Evolutionary conservation across 164 flowering plant genomes (phyloP), one percentile per base, ranked within the genome.

Genomic region (Aristolochia fimbriata): DNA sequence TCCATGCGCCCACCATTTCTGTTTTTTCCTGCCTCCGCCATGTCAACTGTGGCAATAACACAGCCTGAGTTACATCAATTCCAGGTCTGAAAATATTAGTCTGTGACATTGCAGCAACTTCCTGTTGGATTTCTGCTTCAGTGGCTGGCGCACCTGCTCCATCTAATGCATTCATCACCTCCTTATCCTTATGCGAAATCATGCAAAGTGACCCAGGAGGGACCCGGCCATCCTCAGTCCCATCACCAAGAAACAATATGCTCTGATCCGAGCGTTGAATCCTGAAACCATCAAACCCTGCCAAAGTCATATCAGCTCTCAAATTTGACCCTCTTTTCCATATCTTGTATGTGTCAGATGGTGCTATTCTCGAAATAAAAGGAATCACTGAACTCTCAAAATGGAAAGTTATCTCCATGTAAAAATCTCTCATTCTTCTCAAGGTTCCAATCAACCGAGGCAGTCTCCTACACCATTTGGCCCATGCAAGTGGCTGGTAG

Each of bases 371-470:
- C 0, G 87, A 80, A 55, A 90, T 79, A 68, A 90, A 90, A 33
- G 97, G 97, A 55, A 90, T 83, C 48, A 90, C 92, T n/a, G 95
- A 85, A 65, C 97, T 90, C 74, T 90, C 97, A 62, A 90, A 90
- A 31, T 87, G 77, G 70, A 90, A 90, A 0, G 85, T 80, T 10
- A 90, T 90, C 62, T 90, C 97, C 97, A 90, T 87, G 62, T 90
- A 90, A 55, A 90, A 90, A 64, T 90, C 97, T 71, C 87, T 70
- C 92, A 90, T 90, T 74, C 87, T 80, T 41, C 76, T 72, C 88
- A 85, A 82, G 3, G 90, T 77, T 20, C 62, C 84, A 14, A 82
- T 59, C 71, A 88, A 70, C 1, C 91, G 83, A 60, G 97, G 97
- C 74, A 89, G 73, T 71, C 97, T 80, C 48, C 97, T 66, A 64